These are phyloP conservation scores for Pythium rishiriense DNA, from an alignment of 352 stramenopile genomes.

Conservation along the genomic window DNA sequence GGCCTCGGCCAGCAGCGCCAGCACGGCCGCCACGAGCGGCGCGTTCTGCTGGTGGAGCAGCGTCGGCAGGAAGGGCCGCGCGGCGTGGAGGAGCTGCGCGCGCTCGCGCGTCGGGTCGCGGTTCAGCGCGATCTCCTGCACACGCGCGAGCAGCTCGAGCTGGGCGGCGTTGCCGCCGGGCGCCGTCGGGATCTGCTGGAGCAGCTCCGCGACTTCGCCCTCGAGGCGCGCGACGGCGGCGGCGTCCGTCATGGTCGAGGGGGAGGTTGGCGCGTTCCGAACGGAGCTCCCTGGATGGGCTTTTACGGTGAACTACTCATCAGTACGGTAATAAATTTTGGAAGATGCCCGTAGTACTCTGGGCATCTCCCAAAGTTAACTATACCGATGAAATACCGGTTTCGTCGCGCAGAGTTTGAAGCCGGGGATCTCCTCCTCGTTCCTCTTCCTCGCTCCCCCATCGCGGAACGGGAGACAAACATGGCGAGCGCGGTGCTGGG, in stretches of 20 bases:
- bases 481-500: conserved; percentile 68
- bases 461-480: conserved; percentile 3
- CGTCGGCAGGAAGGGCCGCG: conserved; percentile 45
- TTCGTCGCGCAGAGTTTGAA: conserved; percentile 16
- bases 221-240: conserved; percentile 24
- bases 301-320: too few species aligned
- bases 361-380: conserved; percentile 3
- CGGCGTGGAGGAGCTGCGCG: conserved; percentile 40
- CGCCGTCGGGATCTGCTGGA: conserved; percentile 47
- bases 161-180: conserved; percentile 46
- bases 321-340: too few species aligned
- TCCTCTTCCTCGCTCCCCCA: too few species aligned
- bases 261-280: too few species aligned
- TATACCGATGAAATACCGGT: conserved; percentile 6
- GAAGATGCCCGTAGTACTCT: too few species aligned
- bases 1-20: conserved; percentile 49
- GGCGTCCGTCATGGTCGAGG: conserved; percentile 35
- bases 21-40: conserved; percentile 49
- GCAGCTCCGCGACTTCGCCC: conserved; percentile 50
- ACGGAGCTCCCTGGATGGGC: too few species aligned
- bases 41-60: conserved; percentile 62
- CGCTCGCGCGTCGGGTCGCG: conserved; percentile 47
- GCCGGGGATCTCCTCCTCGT: not conserved
- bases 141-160: conserved; percentile 53
- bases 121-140: conserved; percentile 65